Percentiles rank a stretch among this genome's conserved stretches.
Evolutionary conservation across 1,139 yeast genomes (phyloP).

Genomic region (Debaryomycetaceae sp.): DNA sequence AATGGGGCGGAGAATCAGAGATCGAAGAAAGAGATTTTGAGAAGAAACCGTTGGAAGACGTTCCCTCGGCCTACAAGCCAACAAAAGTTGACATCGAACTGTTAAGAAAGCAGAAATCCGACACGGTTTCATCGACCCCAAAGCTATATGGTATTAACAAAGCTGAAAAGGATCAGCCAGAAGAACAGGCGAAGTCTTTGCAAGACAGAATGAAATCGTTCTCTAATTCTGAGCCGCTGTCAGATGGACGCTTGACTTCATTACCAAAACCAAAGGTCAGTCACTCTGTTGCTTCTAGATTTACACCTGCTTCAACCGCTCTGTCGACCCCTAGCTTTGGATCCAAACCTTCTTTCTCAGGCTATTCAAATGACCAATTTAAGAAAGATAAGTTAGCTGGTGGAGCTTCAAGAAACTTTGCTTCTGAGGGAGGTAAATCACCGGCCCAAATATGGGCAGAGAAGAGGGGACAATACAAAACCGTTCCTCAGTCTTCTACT

Average conservation of each 20-base stretch:
- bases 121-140: constrained; percentile 43
- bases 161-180: constrained; percentile 22
- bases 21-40: constrained; percentile 68
- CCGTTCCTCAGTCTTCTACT: constrained; percentile 27
- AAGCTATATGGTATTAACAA: constrained; percentile 17
- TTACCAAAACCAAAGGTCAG: constrained; percentile 64
- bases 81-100: constrained; percentile 46
- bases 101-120: constrained; percentile 45
- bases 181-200: constrained; percentile 24
- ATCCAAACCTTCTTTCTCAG: constrained; percentile 45
- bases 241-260: constrained; percentile 55
- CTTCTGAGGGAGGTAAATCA: constrained; percentile 74
- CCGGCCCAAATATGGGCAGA: constrained; percentile 98
- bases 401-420: constrained; percentile 68
- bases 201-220: constrained; percentile 41
- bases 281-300: constrained; percentile 52
- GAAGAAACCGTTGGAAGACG: constrained; percentile 55
- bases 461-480: constrained; percentile 64
- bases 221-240: constrained; percentile 19
- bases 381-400: constrained; percentile 49
- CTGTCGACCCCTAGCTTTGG: constrained; percentile 44
- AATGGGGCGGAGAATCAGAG: constrained; percentile 64
- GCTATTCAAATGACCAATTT: constrained; percentile 22
- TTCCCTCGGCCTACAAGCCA: constrained; percentile 70
- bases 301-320: constrained; percentile 24